A percentile compares a stretch with the other conserved stretches of the same genome.
Evolutionary conservation across 2,329 filamentous ascomycete genomes (phyloP).

Genomic region (Ophiostoma sp.): DNA sequence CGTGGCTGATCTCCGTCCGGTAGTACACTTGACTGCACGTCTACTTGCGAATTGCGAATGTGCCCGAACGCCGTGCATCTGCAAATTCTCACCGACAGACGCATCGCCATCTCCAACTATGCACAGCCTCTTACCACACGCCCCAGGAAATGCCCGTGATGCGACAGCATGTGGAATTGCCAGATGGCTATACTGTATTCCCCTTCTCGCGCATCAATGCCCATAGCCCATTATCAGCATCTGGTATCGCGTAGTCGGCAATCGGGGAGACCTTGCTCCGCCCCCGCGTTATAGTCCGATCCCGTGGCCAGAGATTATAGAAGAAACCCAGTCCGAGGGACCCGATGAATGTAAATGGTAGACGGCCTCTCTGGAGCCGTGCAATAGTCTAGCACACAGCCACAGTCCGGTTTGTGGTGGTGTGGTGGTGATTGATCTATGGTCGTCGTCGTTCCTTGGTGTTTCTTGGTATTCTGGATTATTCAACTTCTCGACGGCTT

Average conservation of each 20-base stretch:
- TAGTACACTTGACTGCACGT: neutral
- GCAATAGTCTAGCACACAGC: neutral
- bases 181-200: neutral
- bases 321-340: neutral
- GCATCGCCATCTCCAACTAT: neutral
- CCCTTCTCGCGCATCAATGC: too few species aligned
- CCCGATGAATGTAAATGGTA: neutral
- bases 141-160: neutral
- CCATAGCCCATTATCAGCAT: too few species aligned
- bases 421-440: neutral
- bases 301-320: neutral
- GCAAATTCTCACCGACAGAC: neutral
- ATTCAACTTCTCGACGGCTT: neutral
- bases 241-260: neutral
- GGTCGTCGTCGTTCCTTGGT: neutral
- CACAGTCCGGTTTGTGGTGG: neutral
- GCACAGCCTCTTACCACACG: neutral
- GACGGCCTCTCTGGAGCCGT: slow-evolving; percentile 1
- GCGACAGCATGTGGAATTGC: neutral
- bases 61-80: too few species aligned
- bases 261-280: slow-evolving; percentile 2
- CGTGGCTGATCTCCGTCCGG: neutral
- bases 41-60: too few species aligned
- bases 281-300: neutral
- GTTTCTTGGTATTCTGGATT: neutral